Evolutionary conservation across 2,329 filamentous ascomycete species (phyloP).

Genomic region (Coleophoma cylindrospora): DNA sequence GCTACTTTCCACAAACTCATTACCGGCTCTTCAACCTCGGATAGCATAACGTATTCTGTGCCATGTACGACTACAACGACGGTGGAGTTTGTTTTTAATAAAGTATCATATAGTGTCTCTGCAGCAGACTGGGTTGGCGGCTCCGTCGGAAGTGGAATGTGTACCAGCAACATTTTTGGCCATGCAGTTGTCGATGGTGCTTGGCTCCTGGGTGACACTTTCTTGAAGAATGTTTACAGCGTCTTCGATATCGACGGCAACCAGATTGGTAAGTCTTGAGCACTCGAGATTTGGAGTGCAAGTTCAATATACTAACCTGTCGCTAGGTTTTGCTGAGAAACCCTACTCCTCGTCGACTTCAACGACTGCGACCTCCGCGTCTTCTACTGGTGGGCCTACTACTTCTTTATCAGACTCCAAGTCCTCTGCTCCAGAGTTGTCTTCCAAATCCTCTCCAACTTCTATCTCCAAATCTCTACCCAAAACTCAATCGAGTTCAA

Average conservation of each 20-base stretch:
- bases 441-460: background rate
- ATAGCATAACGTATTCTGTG: slow-evolving; percentile 61
- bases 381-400: slow-evolving; percentile 15
- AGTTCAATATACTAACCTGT: slow-evolving; percentile 5
- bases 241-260: slow-evolving; percentile 73
- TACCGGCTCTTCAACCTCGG: slow-evolving; percentile 45
- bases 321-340: slow-evolving; percentile 16
- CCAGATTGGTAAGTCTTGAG: slow-evolving; percentile 49
- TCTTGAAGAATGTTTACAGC: slow-evolving; percentile 84
- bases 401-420: slow-evolving; percentile 3
- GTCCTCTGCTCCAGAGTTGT: background rate
- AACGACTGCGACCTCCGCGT: slow-evolving; percentile 7
- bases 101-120: slow-evolving; percentile 60
- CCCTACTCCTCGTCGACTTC: slow-evolving; percentile 6
- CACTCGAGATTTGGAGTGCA: too few relatives aligned
- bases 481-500: background rate
- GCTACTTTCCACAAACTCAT: slow-evolving; percentile 63
- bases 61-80: slow-evolving; percentile 64
- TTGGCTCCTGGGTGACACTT: slow-evolving; percentile 83
- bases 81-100: slow-evolving; percentile 64
- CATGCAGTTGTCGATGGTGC: slow-evolving; percentile 56
- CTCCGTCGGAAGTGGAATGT: slow-evolving; percentile 34
- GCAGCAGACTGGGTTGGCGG: slow-evolving; percentile 65
- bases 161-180: slow-evolving; percentile 71
- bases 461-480: background rate